Conservation (phyloP, 2,329 filamentous ascomycete genomes). For the Hypocrella siamensis region DNA sequence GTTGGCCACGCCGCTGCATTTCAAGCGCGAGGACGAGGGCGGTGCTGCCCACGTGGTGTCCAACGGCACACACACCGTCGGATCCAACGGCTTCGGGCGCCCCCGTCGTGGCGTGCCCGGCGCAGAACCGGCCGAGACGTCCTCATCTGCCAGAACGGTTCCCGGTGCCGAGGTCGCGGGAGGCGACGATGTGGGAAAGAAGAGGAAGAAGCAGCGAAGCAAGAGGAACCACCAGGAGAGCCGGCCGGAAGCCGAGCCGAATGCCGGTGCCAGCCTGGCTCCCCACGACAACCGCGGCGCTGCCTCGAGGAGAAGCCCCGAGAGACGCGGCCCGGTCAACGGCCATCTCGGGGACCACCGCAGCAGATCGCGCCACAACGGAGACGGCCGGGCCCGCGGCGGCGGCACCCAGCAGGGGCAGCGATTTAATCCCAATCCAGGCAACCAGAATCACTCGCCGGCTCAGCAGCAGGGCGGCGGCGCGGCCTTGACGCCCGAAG, state of each 20-base stretch:
- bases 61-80: slow-evolving; percentile 58
- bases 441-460: slow-evolving; percentile 10
- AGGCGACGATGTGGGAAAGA: slow-evolving; percentile 59
- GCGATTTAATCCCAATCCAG: slow-evolving; percentile 11
- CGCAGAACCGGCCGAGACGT: slow-evolving; percentile 55
- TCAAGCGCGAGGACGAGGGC: slow-evolving; percentile 95
- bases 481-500: slow-evolving; percentile 24
- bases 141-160: slow-evolving; percentile 51
- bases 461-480: slow-evolving; percentile 18
- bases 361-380: slow-evolving; percentile 39
- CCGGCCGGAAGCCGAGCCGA: slow-evolving; percentile 29
- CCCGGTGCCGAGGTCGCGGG: slow-evolving; percentile 45
- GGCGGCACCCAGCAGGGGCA: slow-evolving; percentile 31
- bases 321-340: slow-evolving; percentile 37
- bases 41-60: slow-evolving; percentile 72
- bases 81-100: slow-evolving; percentile 67
- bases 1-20: slow-evolving; percentile 74
- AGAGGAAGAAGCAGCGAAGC: slow-evolving; percentile 96
- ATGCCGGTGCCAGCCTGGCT: slow-evolving; percentile 30
- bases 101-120: slow-evolving; percentile 70
- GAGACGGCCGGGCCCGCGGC: slow-evolving; percentile 33
- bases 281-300: slow-evolving; percentile 20
- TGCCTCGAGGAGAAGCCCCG: slow-evolving; percentile 43
- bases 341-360: slow-evolving; percentile 29
- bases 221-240: slow-evolving; percentile 82